Conservation (phyloP, 768 basidiomycete species). For the Naganishia kalamii region DNA sequence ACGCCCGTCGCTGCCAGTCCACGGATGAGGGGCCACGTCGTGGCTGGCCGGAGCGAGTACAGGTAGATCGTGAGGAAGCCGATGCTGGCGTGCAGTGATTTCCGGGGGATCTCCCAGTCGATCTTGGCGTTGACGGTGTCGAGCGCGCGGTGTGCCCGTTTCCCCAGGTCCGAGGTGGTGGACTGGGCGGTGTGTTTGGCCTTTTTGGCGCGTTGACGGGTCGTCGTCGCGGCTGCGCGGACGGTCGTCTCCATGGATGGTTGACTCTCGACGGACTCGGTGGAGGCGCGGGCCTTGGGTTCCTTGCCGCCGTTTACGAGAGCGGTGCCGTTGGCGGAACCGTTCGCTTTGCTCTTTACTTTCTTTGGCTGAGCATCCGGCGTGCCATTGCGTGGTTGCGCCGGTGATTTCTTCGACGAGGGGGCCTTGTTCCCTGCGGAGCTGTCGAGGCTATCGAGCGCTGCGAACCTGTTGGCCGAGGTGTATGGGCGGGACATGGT, state of each 20-base stretch:
- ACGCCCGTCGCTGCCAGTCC: conserved; percentile 63
- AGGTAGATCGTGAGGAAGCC: conserved; percentile 63
- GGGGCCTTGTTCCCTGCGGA: neutral
- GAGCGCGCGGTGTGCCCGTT: neutral
- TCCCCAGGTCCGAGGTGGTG: neutral
- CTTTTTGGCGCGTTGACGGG: conserved; percentile 2
- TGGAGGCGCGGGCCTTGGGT: neutral
- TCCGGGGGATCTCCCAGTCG: conserved; percentile 88
- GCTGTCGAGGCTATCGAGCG: conserved; percentile 2
- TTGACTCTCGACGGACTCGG: neutral
- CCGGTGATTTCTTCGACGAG: neutral
- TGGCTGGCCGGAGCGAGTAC: conserved; percentile 52
- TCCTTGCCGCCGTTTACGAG: neutral
- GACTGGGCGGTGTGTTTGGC: neutral
- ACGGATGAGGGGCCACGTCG: conserved; percentile 55
- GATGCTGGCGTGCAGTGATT: conserved; percentile 78
- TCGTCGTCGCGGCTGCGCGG: neutral
- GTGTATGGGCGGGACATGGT: neutral
- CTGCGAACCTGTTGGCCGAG: conserved; percentile 11
- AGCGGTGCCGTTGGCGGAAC: neutral
- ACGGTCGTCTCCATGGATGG: neutral
- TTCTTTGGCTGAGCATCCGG: too few species aligned
- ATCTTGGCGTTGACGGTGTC: conserved; percentile 41
- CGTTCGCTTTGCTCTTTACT: too few species aligned
- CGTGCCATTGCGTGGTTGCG: neutral